Evolutionary conservation across 345 rosid species (phyloP), one percentile per base, ranked within the genome.

Genomic region (Populus pruinosa): DNA sequence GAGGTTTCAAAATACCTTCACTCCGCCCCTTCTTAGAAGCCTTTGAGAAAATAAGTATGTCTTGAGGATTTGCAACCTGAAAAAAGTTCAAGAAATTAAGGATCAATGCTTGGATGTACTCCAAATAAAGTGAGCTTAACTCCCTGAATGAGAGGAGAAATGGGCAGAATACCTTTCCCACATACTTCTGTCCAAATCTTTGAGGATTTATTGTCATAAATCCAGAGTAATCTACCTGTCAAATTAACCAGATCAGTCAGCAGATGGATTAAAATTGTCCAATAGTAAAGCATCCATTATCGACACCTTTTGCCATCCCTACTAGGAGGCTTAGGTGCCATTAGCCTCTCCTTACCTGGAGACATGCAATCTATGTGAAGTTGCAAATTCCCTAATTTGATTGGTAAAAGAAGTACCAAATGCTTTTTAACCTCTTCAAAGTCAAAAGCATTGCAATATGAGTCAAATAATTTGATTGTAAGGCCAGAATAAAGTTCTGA

Each of bases 151-250:
- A 20, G 50, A 70, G 8, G 75, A 76, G 21, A 25, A 72, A 81
- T 55, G 61, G 62, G 63, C 25, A 27, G 74, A 62, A 68, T 90
- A 93, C 99, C 99, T 96, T 96, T 70, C 99, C 97, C 67, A 96
- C 99, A 87, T 90, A 96, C 81, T 96, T 96, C 83, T 96, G 99
- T 79, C 99, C 99, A 87, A 96, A 96, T 77, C 93, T 89, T 82
- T 96, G 99, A 83, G 99, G 97, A 90, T 96, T 96, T 86, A 96
- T 92, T 43, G 99, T 96, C 98, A 93, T 96, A 80, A 92, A 96
- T 71, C 97, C 99, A 50, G 99, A 93, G 88, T 96, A 96, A 81
- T 96, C 99, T 66, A 93, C 98, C 98, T 93, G 91, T 76, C 65
- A 78, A 82, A 79, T 64, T 68, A 87, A 74, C 49, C 67, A 29